Base-by-base conservation (phyloP, 768 basidiomycete species). In the Tulasnella sp. region DNA sequence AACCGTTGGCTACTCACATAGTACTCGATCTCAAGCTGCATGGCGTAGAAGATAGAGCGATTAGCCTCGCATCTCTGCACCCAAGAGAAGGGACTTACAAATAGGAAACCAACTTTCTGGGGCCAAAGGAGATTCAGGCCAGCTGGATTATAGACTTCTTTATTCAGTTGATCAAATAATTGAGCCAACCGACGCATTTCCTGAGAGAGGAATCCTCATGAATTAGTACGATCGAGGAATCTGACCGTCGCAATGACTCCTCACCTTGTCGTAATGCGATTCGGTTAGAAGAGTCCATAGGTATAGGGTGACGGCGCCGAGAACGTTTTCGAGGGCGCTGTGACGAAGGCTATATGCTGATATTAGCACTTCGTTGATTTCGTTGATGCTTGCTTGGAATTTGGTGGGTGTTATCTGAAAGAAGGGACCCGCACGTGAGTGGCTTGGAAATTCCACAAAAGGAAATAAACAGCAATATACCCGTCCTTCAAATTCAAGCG, bases 11-110 rank as follows among this genome's bases (percentile, higher is more conserved):
- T 15, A 79, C 80, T 75, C 42, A 81, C 80, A 78, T 95, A 96
- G 85, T 95, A 96, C 82, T 98, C 96, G 78, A 98, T 93, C 86
- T 98, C 96, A 81, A 98, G 88, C 96, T 98, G 42, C 32, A 81
- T 70, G 70, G 9, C 51, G 74, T 20, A 1, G 29, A 81, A n/a
- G 35, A 71, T 55, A 79, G 76, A 18, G 39, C 16, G 16, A 74
- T 44, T n/a, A 79, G 57, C 73, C 77, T 69, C 35, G 39, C 23
- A 35, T 20, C 57, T 15, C 26, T 15, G 26, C 32, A 15, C 61
- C 29, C 26, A 13, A 57, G 48, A 67, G n/a, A 78, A 13, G n/a
- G 32, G 44, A 79, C 96, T 84, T 83, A 98, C 97, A 85, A 93
- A 99, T 81, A 98, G 87, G 83, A 96, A 96, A 0, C 93, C 98